phyloP scores from a whole-genome alignment of 169 alveolate species.

The Plasmodium vinckei region DNA sequence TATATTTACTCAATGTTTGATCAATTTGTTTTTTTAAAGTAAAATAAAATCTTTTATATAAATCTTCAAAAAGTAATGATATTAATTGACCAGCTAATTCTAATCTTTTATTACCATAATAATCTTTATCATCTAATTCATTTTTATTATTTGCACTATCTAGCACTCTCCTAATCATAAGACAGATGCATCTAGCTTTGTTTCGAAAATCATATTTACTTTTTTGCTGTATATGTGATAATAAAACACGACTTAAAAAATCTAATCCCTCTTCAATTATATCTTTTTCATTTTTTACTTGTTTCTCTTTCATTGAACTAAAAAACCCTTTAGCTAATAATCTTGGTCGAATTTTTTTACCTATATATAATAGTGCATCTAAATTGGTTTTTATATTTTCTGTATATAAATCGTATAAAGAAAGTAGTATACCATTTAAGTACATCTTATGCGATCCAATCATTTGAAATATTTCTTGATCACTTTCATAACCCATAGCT shows the following conservation, averaged over 20 bases:
- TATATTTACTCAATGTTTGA: conserved; percentile 83
- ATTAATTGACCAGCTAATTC: conserved; percentile 99
- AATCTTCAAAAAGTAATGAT: conserved; percentile 96
- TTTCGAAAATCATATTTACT: conserved; percentile 90
- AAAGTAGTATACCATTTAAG: conserved; percentile 43
- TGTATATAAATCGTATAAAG: conserved; percentile 76
- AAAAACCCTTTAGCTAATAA: conserved; percentile 87
- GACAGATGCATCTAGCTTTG: conserved; percentile 92
- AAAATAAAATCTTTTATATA: conserved; percentile 83
- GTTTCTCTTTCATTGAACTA: conserved; percentile 85
- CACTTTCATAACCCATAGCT: conserved; percentile 98
- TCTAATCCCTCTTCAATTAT: conserved; percentile 95
- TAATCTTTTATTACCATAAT: conserved; percentile 99
- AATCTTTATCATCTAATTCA: conserved; percentile 98
- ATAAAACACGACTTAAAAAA: conserved; percentile 91
- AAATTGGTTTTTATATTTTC: conserved; percentile 80
- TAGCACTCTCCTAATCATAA: conserved; percentile 97
- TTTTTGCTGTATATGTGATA: conserved; percentile 93
- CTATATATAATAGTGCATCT: conserved; percentile 86
- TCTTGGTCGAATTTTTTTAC: conserved; percentile 89
- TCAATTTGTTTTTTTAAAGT: conserved; percentile 92
- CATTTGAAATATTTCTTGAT: conserved; percentile 98
- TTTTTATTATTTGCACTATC: conserved; percentile 93
- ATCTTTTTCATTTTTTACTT: conserved; percentile 85
- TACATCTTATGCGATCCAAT: conserved; percentile 91